Conservation (phyloP, 2,329 filamentous ascomycete genomes). For the Talaromyces pinophilus region DNA sequence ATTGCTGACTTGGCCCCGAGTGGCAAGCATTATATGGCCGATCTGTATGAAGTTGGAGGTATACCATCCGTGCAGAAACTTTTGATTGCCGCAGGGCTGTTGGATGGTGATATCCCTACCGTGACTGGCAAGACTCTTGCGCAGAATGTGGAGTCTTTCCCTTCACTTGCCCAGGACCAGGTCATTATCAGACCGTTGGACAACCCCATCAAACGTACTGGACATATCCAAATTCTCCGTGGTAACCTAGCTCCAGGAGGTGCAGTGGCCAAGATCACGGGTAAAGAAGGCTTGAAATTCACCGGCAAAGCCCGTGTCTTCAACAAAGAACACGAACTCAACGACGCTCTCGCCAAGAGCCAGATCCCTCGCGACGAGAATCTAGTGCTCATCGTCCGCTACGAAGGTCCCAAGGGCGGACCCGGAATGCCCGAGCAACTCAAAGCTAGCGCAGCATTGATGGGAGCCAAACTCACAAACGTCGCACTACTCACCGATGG, state of each 20-base stretch:
- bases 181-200: slow-evolving; percentile 77
- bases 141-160: slow-evolving; percentile 76
- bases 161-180: slow-evolving; percentile 75
- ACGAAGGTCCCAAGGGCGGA: slow-evolving; percentile 90
- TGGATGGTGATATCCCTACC: slow-evolving; percentile 77
- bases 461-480: slow-evolving; percentile 85
- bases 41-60: slow-evolving; percentile 82
- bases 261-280: slow-evolving; percentile 93
- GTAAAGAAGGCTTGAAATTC: slow-evolving; percentile 86
- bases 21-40: slow-evolving; percentile 83
- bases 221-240: slow-evolving; percentile 83
- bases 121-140: slow-evolving; percentile 82
- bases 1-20: slow-evolving; percentile 82
- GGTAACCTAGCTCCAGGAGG: slow-evolving; percentile 88
- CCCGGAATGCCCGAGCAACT: slow-evolving; percentile 97
- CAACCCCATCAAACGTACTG: slow-evolving; percentile 82
- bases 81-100: slow-evolving; percentile 71
- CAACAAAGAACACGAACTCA: slow-evolving; percentile 78
- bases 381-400: slow-evolving; percentile 84
- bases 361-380: slow-evolving; percentile 74
- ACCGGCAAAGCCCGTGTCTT: slow-evolving; percentile 80
- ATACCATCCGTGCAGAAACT: slow-evolving; percentile 84
- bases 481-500: slow-evolving; percentile 92
- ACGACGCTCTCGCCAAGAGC: slow-evolving; percentile 70
- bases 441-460: slow-evolving; percentile 82